Evolutionary conservation across 257 asterid species (phyloP).

Genomic region (Nicotiana obtusifolia): DNA sequence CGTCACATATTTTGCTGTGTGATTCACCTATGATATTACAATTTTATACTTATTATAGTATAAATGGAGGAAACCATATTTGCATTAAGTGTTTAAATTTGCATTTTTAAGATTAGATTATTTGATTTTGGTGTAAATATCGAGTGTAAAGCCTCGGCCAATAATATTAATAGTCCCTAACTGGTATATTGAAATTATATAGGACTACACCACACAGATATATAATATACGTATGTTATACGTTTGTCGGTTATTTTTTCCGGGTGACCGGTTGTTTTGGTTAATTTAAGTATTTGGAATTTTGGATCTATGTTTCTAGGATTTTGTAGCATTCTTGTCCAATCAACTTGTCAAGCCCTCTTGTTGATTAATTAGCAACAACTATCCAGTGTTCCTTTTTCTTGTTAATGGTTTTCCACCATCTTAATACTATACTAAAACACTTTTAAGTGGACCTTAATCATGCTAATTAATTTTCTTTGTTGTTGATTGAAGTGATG

Average conservation of each 20-base stretch:
- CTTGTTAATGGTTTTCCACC: constrained; percentile 51
- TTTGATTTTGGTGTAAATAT: background rate
- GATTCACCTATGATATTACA: background rate
- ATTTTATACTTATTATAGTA: background rate
- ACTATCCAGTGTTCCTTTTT: constrained; percentile 26
- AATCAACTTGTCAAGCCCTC: constrained; percentile 31
- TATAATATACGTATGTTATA: too few relatives aligned
- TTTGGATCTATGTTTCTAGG: background rate
- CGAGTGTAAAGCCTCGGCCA: too few relatives aligned
- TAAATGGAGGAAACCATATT: too few relatives aligned
- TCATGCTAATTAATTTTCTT: constrained; percentile 37
- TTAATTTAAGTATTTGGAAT: too few relatives aligned
- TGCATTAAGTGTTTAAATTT: too few relatives aligned
- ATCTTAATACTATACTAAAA: constrained; percentile 21
- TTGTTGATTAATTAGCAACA: constrained; percentile 32
- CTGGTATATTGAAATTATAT: too few relatives aligned
- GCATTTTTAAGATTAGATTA: background rate
- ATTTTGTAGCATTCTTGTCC: constrained; percentile 13
- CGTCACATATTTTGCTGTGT: background rate
- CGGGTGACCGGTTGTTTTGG: too few relatives aligned
- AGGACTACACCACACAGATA: too few relatives aligned
- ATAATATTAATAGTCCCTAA: too few relatives aligned
- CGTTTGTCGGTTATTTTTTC: too few relatives aligned
- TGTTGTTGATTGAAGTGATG: constrained; percentile 74
- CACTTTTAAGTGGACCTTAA: constrained; percentile 39